A percentile compares a stretch with the other conserved stretches of the same genome.
phyloP scores from a whole-genome alignment of 495 filamentous ascomycete species.

The Durotheca rogersii region DNA sequence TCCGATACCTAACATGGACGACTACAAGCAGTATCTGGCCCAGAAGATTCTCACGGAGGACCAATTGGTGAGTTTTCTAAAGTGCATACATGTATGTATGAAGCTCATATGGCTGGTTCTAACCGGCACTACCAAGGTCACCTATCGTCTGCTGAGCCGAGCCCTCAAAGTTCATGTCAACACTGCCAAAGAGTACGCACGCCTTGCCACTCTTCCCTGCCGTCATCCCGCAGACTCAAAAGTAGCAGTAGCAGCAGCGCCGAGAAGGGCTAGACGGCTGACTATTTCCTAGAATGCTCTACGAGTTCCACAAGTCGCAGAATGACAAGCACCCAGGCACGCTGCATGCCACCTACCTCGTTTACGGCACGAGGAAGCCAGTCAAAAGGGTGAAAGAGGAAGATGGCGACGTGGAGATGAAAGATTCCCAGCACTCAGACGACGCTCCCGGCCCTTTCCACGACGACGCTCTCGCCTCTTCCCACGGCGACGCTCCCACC shows the following conservation, averaged over 20 bases:
- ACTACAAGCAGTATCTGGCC: constrained; percentile 71
- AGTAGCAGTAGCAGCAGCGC: too few relatives aligned
- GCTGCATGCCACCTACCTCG: constrained; percentile 84
- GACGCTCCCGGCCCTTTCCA: constrained; percentile 28
- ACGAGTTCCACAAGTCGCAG: constrained; percentile 79
- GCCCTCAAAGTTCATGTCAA: constrained; percentile 80
- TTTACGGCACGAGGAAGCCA: constrained; percentile 61
- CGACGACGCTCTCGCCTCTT: constrained; percentile 46
- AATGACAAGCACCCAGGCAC: constrained; percentile 72
- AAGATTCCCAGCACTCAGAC: constrained; percentile 49
- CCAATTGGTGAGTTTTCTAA: constrained; percentile 58
- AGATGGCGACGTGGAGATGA: constrained; percentile 73
- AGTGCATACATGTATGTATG: constrained; percentile 10
- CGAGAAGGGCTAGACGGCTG: constrained; percentile 1
- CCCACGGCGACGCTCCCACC: constrained; percentile 23
- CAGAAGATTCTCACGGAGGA: constrained; percentile 75
- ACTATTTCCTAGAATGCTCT: constrained; percentile 68
- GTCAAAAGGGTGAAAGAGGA: constrained; percentile 35
- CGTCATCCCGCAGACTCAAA: too few relatives aligned
- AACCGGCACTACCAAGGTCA: too few relatives aligned
- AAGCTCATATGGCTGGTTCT: background rate
- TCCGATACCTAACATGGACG: constrained; percentile 52
- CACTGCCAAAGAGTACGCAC: constrained; percentile 68
- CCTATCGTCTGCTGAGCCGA: constrained; percentile 78
- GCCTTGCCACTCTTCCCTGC: constrained; percentile 4